Percentiles rank a stretch among this genome's conserved stretches.
Conservation (phyloP, 345 rosid genomes). For the Linum usitatissimum region DNA sequence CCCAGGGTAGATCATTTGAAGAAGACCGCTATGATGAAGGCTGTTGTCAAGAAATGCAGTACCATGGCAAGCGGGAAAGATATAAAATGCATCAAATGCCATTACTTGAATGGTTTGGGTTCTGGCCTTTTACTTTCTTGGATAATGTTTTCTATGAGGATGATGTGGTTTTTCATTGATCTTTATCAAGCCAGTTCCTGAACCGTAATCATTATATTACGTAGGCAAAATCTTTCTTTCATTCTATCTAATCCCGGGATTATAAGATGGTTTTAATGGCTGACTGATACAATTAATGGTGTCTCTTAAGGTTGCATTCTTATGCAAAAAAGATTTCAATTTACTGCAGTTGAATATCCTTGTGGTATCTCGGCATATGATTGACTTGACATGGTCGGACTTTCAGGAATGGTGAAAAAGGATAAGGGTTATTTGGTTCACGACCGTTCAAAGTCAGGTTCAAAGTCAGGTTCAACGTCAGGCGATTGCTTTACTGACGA, state of each 20-base stretch:
- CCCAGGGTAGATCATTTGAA: slow-evolving; percentile 57
- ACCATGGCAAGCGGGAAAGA: slow-evolving; percentile 48
- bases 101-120: slow-evolving; percentile 64
- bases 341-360: neutral
- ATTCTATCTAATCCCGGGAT: too few species aligned
- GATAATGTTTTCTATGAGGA: slow-evolving; percentile 4
- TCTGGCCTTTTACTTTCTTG: slow-evolving; percentile 5
- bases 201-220: neutral
- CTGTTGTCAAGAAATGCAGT: slow-evolving; percentile 61
- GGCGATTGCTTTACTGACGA: slow-evolving; percentile 48
- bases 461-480: slow-evolving; percentile 25
- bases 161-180: slow-evolving; percentile 2
- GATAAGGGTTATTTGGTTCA: slow-evolving; percentile 41
- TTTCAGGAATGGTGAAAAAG: slow-evolving; percentile 79
- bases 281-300: neutral
- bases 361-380: neutral
- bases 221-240: neutral
- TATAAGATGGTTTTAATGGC: neutral
- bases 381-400: slow-evolving; percentile 10
- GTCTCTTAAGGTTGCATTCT: neutral
- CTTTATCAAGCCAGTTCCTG: neutral
- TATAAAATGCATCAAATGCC: slow-evolving; percentile 53
- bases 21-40: slow-evolving; percentile 53
- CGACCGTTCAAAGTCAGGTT: slow-evolving; percentile 56
- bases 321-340: neutral